phyloP scores from a whole-genome alignment of 257 asterid species.

The Primulina huaijiensis region DNA sequence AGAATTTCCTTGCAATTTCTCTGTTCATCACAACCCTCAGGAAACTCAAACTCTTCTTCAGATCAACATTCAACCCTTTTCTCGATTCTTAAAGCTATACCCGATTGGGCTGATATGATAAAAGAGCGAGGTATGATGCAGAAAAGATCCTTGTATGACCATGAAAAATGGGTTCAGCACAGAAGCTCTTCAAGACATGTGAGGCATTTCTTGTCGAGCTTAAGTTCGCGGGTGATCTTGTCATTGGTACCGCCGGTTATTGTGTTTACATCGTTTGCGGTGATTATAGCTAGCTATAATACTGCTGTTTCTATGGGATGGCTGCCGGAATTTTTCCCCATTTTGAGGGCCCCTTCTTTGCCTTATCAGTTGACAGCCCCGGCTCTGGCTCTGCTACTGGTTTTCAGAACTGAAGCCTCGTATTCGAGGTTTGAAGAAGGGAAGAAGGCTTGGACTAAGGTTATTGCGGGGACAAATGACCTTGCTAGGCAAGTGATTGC shows the following conservation, averaged over 20 bases:
- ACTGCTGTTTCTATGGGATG: slow-evolving; percentile 56
- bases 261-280: slow-evolving; percentile 71
- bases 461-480: slow-evolving; percentile 68
- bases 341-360: slow-evolving; percentile 70
- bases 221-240: slow-evolving; percentile 70
- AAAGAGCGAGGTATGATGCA: slow-evolving; percentile 63
- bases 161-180: slow-evolving; percentile 74
- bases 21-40: slow-evolving; percentile 40
- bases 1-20: slow-evolving; percentile 27
- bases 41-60: slow-evolving; percentile 29
- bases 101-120: slow-evolving; percentile 70
- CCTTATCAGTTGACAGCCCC: slow-evolving; percentile 96
- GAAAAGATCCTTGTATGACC: slow-evolving; percentile 59
- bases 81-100: slow-evolving; percentile 50
- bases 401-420: slow-evolving; percentile 93
- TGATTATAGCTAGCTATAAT: slow-evolving; percentile 59
- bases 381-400: slow-evolving; percentile 83
- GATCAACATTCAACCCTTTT: slow-evolving; percentile 31
- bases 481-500: slow-evolving; percentile 78
- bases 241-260: slow-evolving; percentile 86
- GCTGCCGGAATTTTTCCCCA: slow-evolving; percentile 78
- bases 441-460: slow-evolving; percentile 75
- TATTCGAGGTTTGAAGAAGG: slow-evolving; percentile 86
- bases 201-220: slow-evolving; percentile 63
- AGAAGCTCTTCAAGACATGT: slow-evolving; percentile 74